Conservation (phyloP, 768 basidiomycete species). For the Boletus rubroflammeus region DNA sequence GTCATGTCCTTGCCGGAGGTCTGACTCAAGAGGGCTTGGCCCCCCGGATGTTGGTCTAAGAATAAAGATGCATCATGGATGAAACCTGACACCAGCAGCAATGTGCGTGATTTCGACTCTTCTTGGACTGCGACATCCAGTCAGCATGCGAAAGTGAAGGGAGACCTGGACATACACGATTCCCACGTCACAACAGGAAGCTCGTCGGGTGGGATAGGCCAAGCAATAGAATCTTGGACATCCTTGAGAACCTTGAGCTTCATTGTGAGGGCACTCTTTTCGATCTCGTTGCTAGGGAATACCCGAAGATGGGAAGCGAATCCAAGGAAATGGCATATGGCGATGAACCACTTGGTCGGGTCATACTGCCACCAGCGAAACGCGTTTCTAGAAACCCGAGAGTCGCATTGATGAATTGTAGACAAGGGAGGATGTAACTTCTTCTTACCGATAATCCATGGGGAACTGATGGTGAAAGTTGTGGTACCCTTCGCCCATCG, state of each 20-base stretch:
- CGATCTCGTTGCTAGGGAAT: conserved; percentile 87
- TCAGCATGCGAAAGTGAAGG: conserved; percentile 1
- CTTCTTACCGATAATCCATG: conserved; percentile 49
- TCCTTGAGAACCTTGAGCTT: conserved; percentile 68
- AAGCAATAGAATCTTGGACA: conserved; percentile 57
- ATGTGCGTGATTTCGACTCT: conserved; percentile 57
- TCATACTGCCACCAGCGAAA: conserved; percentile 70
- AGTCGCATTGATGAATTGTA: conserved; percentile 5
- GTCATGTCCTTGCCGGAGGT: conserved; percentile 82
- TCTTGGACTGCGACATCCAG: conserved; percentile 48
- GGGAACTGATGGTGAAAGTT: conserved; percentile 89
- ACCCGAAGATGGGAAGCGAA: conserved; percentile 77
- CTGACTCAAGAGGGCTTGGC: conserved; percentile 50
- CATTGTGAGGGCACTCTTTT: conserved; percentile 81
- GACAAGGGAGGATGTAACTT: not conserved
- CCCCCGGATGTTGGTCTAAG: conserved; percentile 77
- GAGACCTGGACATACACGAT: conserved; percentile 49
- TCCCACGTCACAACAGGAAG: conserved; percentile 83
- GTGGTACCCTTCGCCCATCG: conserved; percentile 67
- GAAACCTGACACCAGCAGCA: conserved; percentile 80
- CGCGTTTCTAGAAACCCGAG: conserved; percentile 50
- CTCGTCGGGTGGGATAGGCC: conserved; percentile 55
- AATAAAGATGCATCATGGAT: conserved; percentile 82
- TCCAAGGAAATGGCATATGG: conserved; percentile 53
- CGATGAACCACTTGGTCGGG: conserved; percentile 82